Evolutionary conservation across 2,329 filamentous ascomycete genomes (phyloP), one percentile per base, ranked within the genome.

Genomic region (Fusarium tupiense): DNA sequence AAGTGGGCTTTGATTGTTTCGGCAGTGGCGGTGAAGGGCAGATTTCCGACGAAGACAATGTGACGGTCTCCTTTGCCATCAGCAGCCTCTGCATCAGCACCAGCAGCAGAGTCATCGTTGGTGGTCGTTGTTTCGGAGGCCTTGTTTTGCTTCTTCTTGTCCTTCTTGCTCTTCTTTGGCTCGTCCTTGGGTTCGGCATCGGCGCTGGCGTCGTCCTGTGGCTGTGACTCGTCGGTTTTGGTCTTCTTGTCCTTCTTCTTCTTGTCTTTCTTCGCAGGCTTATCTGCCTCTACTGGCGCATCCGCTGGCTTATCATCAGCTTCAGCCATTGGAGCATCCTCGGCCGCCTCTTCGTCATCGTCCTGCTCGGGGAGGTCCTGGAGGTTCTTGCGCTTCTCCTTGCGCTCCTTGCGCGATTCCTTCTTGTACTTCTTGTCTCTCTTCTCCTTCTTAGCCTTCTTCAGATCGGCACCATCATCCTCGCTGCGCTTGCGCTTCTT

Each of bases 21-120:
- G 59, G 88, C 87, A 8, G 92, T 98, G 46, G 94, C 93, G 70
- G 88, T 91, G 88, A 91, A 98, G 57, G 96, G 96, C 11, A 98
- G 92, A 85, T 98, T 98, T 81, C 96, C 94, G 26, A 78, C 74
- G 40, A 80, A 81, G 75, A 79, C 77, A 68, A 82, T 84, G 77
- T 78, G 74, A 41, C 80, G 80, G 61, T 80, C 78, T 53, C 70
- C 66, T 56, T 81, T 79, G 41, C 71, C 53, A 38, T 72, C 78
- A 35, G 73, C 54, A 40, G 67, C 52, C 19, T 71, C 71, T 33
- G 75, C 72, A 63, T 52, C 61, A 16, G 64, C 43, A 57, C 38
- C 57, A 24, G 50, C 53, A 35, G 64, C 61, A 44, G 69, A 38
- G 10, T 68, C 66, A 40, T 61, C 59, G 38, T 72, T 68, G 47